These are phyloP conservation scores for Salix dunnii DNA, from an alignment of 345 rosid genomes.

Conservation along the genomic window DNA sequence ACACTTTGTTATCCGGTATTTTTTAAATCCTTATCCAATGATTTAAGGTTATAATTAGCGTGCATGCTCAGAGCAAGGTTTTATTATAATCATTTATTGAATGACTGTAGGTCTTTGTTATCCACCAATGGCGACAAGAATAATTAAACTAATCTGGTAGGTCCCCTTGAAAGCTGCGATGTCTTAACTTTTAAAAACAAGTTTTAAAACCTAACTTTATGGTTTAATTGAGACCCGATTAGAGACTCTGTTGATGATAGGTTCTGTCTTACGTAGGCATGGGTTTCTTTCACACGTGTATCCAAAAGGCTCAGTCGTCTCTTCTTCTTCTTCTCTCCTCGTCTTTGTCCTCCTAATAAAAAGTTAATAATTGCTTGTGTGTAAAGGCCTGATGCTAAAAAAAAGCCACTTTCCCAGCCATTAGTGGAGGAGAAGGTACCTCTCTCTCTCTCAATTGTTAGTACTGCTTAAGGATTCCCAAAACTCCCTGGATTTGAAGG, in stretches of 20 bases:
- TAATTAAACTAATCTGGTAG: slow-evolving; percentile 17
- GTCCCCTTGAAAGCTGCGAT: slow-evolving; percentile 32
- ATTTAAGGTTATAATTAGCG: neutral
- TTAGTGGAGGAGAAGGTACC: slow-evolving; percentile 29
- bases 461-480: slow-evolving; percentile 38
- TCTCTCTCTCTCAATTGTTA: slow-evolving; percentile 34
- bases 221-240: slow-evolving; percentile 31
- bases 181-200: slow-evolving; percentile 44
- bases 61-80: neutral
- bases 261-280: slow-evolving; percentile 38
- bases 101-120: neutral
- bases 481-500: slow-evolving; percentile 26
- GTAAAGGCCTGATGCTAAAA: slow-evolving; percentile 40
- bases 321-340: slow-evolving; percentile 7
- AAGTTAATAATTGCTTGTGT: slow-evolving; percentile 43
- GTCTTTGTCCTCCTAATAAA: neutral
- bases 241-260: slow-evolving; percentile 15
- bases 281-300: slow-evolving; percentile 25
- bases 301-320: slow-evolving; percentile 38
- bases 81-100: neutral
- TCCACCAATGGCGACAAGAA: slow-evolving; percentile 8
- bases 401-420: slow-evolving; percentile 36
- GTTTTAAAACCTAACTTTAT: slow-evolving; percentile 29
- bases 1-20: too few species aligned
- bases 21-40: neutral